These are phyloP conservation scores for Fusarium subglutinans DNA, from an alignment of 2,329 filamentous ascomycete genomes.

Conservation along the genomic window DNA sequence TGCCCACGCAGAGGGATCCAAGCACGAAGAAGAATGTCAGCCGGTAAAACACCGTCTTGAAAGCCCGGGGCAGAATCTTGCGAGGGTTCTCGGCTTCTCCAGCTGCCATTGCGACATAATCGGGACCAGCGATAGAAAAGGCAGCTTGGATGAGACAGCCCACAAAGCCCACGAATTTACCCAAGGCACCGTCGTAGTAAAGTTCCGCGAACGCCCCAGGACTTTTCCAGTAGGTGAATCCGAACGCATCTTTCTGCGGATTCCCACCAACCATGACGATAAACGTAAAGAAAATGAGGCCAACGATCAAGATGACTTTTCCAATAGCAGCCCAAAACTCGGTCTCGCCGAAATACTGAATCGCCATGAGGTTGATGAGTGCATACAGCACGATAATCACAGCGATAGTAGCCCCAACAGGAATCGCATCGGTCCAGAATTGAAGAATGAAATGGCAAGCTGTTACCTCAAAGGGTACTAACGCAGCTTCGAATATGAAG, in stretches of 20 bases:
- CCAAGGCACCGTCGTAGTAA: slow-evolving; percentile 70
- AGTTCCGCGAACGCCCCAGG: slow-evolving; percentile 77
- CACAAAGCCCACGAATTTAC: slow-evolving; percentile 74
- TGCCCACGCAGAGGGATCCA: slow-evolving; percentile 76
- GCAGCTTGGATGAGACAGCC: slow-evolving; percentile 77
- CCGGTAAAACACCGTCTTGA: slow-evolving; percentile 82
- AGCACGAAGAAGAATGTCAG: slow-evolving; percentile 80
- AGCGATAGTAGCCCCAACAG: slow-evolving; percentile 68
- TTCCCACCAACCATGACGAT: slow-evolving; percentile 86
- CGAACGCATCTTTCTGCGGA: slow-evolving; percentile 74
- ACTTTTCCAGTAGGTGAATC: slow-evolving; percentile 72
- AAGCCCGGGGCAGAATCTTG: slow-evolving; percentile 75
- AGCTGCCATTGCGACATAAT: slow-evolving; percentile 75
- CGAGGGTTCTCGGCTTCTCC: slow-evolving; percentile 78
- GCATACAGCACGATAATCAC: slow-evolving; percentile 59
- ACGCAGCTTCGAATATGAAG: slow-evolving; percentile 73
- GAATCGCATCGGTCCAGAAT: slow-evolving; percentile 70
- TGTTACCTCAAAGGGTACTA: slow-evolving; percentile 75
- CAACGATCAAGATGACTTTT: slow-evolving; percentile 77
- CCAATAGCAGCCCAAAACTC: slow-evolving; percentile 80
- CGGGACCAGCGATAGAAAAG: slow-evolving; percentile 74
- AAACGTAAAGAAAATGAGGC: slow-evolving; percentile 80
- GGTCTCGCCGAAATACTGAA: slow-evolving; percentile 78
- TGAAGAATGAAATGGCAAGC: slow-evolving; percentile 71
- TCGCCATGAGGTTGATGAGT: slow-evolving; percentile 75